Evolutionary conservation across 129 eudicot genomes (phyloP), one percentile per base, ranked within the genome.

Genomic region (Pulicaria dysenterica): DNA sequence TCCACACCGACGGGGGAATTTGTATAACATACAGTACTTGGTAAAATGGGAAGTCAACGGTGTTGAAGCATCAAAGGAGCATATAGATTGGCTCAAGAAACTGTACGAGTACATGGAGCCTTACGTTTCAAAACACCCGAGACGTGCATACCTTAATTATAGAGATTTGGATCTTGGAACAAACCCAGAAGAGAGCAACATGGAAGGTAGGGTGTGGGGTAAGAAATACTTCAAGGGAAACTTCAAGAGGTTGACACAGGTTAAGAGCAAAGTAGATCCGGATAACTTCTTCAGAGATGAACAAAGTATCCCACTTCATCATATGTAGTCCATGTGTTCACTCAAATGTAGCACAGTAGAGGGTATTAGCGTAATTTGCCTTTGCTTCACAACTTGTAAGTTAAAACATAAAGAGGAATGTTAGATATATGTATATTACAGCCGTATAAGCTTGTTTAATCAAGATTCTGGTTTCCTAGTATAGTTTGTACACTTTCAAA

Each of bases 1-100:
- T 75, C 96, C 92, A 5, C 92, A 86, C 37, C 75, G 91, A 40
- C 55, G 48, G 54, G 85, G 87, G 37, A 89, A 81, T 51, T 40
- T 89, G 66, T 86, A 73, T 63, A 83, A 77, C 55, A 63, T 89
- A 31, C 85, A 78, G 34, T 79, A 86, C 50, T 66, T 74, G 69
- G 85, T 79, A 44, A 75, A 66, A 61, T 86, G 89, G 96, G 78
- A 83, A 17, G 78, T 36, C 48, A 83, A 79, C 13, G 72, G 77
- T 12, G 31, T 63, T 13, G 48, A 7, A 43, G 86, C 76, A 40
- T 15, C 78, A 64, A 70, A 49, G 14, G 46, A 76, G 51, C 81
- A 76, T 51, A 58, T 81, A 55, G 48, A 83, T 6, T 83, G 86
- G 86, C 59, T 86, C 5, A 86, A 67, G 11, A 60, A 64, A 49